phyloP scores from a whole-genome alignment of 805 yeast species.

The Wickerhamomyces sydowiorum region DNA sequence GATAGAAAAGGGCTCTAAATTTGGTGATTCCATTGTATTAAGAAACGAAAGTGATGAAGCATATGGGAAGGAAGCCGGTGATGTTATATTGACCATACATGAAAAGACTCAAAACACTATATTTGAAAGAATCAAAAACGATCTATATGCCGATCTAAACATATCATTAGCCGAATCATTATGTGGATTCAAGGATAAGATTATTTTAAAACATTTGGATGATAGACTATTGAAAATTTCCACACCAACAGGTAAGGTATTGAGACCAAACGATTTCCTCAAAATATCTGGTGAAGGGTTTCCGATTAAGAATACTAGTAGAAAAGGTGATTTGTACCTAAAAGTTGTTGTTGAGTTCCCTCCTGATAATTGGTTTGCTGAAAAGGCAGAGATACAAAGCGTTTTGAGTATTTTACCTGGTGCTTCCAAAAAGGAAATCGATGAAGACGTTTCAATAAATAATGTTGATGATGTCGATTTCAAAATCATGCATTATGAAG shows the following conservation, averaged over 20 bases:
- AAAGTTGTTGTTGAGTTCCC: constrained; percentile 77
- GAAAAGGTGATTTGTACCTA: constrained; percentile 66
- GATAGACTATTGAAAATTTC: constrained; percentile 63
- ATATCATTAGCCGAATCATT: constrained; percentile 76
- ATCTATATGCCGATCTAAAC: constrained; percentile 52
- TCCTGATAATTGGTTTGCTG: constrained; percentile 76
- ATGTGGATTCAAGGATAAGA: constrained; percentile 67
- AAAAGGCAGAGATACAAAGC: constrained; percentile 54
- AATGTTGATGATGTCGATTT: constrained; percentile 24
- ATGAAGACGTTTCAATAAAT: constrained; percentile 21
- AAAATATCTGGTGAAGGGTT: constrained; percentile 73
- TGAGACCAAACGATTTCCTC: constrained; percentile 69
- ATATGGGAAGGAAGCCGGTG: constrained; percentile 71
- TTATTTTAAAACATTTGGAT: constrained; percentile 69
- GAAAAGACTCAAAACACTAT: constrained; percentile 26
- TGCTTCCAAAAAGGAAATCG: constrained; percentile 3
- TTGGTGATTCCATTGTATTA: constrained; percentile 55
- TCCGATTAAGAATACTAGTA: constrained; percentile 46
- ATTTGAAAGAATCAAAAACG: constrained; percentile 58
- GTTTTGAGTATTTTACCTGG: constrained; percentile 52
- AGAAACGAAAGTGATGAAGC: constrained; percentile 73
- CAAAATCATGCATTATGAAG: constrained; percentile 18
- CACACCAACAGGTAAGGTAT: constrained; percentile 72
- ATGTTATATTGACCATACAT: constrained; percentile 58
- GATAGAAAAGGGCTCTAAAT: constrained; percentile 64